Evolutionary conservation across 2,329 filamentous ascomycete genomes (phyloP).

Genomic region (Ceratocystis smalleyi): DNA sequence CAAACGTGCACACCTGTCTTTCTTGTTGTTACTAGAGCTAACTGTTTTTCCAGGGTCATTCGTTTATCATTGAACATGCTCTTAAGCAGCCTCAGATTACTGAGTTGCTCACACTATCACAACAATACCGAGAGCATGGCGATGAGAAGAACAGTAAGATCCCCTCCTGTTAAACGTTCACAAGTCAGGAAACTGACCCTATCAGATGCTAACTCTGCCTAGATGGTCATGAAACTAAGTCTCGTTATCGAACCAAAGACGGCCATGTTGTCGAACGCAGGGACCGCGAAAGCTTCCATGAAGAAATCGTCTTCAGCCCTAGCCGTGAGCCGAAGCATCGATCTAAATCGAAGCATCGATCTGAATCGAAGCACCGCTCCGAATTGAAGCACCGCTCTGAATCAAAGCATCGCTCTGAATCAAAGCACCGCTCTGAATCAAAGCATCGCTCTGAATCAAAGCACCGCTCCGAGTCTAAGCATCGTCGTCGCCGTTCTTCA

Average conservation of each 20-base stretch:
- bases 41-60: conserved; percentile 47
- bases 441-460: background rate
- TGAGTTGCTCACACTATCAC: conserved; percentile 68
- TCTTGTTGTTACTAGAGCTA: conserved; percentile 6
- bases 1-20: background rate
- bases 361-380: background rate
- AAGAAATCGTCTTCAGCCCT: conserved; percentile 13
- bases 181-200: background rate
- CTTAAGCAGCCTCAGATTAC: conserved; percentile 85
- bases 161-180: background rate
- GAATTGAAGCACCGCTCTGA: background rate
- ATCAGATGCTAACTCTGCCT: background rate
- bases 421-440: background rate
- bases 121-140: conserved; percentile 50
- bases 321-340: background rate
- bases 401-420: background rate
- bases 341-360: background rate
- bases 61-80: conserved; percentile 67
- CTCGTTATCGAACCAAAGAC: conserved; percentile 11
- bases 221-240: conserved; percentile 5
- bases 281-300: conserved; percentile 14
- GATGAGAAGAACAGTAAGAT: conserved; percentile 20
- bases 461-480: background rate
- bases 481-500: background rate
- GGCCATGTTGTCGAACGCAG: conserved; percentile 13